A percentile compares a stretch with the other conserved stretches of the same genome.
These are phyloP conservation scores for Cadophora malorum DNA, from an alignment of 2,329 filamentous ascomycete species.

Conservation along the genomic window DNA sequence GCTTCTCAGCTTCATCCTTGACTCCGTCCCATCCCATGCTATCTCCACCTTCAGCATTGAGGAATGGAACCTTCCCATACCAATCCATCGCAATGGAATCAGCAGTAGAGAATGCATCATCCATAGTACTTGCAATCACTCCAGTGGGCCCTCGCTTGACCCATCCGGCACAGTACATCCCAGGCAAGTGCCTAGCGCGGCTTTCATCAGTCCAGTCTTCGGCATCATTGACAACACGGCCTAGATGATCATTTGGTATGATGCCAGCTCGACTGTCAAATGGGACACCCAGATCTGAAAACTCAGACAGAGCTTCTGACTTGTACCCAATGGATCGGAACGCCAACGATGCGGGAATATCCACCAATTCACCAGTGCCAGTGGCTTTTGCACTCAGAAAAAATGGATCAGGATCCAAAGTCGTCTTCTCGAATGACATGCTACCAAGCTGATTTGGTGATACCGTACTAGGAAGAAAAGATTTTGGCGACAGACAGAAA, in stretches of 20 bases:
- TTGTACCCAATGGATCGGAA: constrained; percentile 98
- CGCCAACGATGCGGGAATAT: constrained; percentile 71
- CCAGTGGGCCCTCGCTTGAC: constrained; percentile 94
- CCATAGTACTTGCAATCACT: constrained; percentile 95
- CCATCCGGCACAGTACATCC: constrained; percentile 94
- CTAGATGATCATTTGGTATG: constrained; percentile 81
- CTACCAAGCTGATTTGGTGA: constrained; percentile 59
- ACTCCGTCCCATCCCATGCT: constrained; percentile 80
- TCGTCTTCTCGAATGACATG: constrained; percentile 70
- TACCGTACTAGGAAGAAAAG: constrained; percentile 59
- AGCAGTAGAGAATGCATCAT: constrained; percentile 88
- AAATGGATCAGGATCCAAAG: constrained; percentile 60
- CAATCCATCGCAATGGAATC: constrained; percentile 86
- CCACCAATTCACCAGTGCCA: constrained; percentile 55
- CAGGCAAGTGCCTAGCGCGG: constrained; percentile 55
- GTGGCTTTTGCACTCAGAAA: constrained; percentile 57
- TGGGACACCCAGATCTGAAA: constrained; percentile 74
- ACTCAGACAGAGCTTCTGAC: constrained; percentile 76
- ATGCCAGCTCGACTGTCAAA: constrained; percentile 79
- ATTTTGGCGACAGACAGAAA: constrained; percentile 80
- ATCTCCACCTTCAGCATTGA: constrained; percentile 51
- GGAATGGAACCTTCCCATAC: constrained; percentile 54
- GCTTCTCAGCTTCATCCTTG: constrained; percentile 60
- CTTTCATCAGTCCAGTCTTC: constrained; percentile 23
- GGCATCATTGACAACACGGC: constrained; percentile 63